phyloP scores from a whole-genome alignment of 306 rosid genomes.

The Fagus crenata region DNA sequence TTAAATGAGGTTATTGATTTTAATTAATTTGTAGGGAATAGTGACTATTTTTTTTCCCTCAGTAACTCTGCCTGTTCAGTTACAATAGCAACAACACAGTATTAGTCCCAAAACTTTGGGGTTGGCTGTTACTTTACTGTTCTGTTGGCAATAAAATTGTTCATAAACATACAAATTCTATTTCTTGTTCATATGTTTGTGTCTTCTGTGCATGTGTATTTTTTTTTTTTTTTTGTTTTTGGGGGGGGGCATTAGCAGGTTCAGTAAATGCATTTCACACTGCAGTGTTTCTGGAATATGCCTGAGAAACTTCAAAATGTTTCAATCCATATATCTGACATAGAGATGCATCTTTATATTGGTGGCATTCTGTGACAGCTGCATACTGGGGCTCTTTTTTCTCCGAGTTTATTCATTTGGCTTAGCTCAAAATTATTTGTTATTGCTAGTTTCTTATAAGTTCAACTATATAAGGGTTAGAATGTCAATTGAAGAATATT shows the following conservation, averaged over 20 bases:
- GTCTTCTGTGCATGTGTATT: neutral
- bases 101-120: too few relatives aligned
- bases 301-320: neutral
- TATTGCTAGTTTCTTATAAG: neutral
- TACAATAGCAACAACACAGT: too few relatives aligned
- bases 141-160: neutral
- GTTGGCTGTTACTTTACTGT: neutral
- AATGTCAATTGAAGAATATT: neutral
- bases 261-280: neutral
- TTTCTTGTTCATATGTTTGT: neutral
- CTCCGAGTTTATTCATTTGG: neutral
- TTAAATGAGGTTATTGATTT: neutral
- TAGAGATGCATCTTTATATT: neutral
- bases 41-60: neutral
- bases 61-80: too few relatives aligned
- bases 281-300: neutral
- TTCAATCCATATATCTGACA: neutral
- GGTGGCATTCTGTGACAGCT: neutral
- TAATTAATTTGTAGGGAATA: neutral
- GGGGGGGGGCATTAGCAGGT: neutral
- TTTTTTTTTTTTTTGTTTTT: too few relatives aligned
- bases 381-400: neutral
- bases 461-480: neutral
- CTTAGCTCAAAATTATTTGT: neutral
- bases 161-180: neutral